These are phyloP conservation scores for Krasilnikovozyma curviuscula DNA, from an alignment of 768 basidiomycete species.

Conservation along the genomic window DNA sequence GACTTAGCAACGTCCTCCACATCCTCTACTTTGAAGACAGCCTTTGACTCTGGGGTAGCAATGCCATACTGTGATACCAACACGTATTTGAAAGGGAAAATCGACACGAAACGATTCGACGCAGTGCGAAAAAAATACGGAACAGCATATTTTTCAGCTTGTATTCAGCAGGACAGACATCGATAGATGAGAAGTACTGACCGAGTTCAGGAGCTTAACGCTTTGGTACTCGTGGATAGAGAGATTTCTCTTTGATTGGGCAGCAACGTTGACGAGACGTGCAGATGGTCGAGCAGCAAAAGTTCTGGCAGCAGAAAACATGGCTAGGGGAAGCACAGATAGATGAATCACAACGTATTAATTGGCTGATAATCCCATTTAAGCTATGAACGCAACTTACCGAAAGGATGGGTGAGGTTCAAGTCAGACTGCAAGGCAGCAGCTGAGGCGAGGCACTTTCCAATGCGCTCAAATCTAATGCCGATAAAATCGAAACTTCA, in stretches of 20 bases:
- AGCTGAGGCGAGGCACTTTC: too few species aligned
- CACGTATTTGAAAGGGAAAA: not conserved
- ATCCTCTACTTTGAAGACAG: constrained; percentile 73
- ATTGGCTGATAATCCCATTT: too few species aligned
- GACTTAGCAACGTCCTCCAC: constrained; percentile 72
- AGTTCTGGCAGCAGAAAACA: too few species aligned
- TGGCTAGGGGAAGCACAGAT: too few species aligned
- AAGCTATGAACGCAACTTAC: too few species aligned
- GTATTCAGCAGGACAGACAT: too few species aligned
- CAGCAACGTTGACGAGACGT: not conserved
- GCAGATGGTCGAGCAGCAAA: too few species aligned
- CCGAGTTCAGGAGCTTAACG: constrained; percentile 80
- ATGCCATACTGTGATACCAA: constrained; percentile 59
- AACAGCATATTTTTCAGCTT: not conserved
- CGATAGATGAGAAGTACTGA: too few species aligned
- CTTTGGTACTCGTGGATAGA: constrained; percentile 99
- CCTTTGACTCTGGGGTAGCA: constrained; percentile 74
- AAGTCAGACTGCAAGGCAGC: too few species aligned
- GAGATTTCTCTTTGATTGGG: constrained; percentile 60
- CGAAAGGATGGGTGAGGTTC: too few species aligned
- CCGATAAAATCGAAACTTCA: not conserved
- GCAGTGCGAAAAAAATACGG: not conserved
- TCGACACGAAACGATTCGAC: not conserved
- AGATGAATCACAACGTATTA: too few species aligned
- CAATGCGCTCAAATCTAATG: too few species aligned